Conservation (phyloP, 257 asterid species). For the Thymus quinquecostatus region DNA sequence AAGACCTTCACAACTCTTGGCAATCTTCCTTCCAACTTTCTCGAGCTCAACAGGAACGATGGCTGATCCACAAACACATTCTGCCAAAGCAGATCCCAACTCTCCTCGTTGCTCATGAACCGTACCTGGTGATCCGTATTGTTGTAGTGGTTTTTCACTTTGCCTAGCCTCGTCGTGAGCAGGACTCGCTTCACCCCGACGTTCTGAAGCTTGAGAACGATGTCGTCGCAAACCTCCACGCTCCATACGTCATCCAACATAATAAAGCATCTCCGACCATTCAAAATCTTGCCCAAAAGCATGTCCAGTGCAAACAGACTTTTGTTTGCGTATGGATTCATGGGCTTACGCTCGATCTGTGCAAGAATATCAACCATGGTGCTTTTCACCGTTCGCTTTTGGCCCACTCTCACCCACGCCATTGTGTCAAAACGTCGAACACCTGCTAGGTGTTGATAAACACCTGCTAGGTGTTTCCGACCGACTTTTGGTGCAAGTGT, state of each 20-base stretch:
- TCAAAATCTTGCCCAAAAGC: neutral
- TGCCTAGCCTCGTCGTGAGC: neutral
- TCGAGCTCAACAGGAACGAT: neutral
- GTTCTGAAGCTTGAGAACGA: neutral
- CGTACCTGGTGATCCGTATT: neutral
- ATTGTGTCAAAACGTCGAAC: no score
- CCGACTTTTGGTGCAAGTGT: slow-evolving; percentile 48
- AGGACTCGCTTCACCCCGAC: neutral
- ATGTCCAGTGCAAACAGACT: no score
- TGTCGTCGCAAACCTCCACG: neutral
- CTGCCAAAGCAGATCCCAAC: neutral
- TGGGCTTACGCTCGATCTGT: no score
- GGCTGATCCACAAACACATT: neutral
- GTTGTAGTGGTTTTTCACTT: neutral
- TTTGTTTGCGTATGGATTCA: no score
- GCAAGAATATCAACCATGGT: no score
- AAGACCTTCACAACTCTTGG: neutral
- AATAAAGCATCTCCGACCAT: neutral
- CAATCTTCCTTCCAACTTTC: slow-evolving; percentile 4
- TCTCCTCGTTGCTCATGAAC: neutral
- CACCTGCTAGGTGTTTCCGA: no score
- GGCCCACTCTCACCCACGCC: no score
- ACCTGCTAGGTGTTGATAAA: no score
- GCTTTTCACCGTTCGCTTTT: no score
- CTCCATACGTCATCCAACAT: neutral